Evolutionary conservation across 2,329 filamentous ascomycete species (phyloP), one percentile per base, ranked within the genome.

Genomic region (Fusarium continuum): DNA sequence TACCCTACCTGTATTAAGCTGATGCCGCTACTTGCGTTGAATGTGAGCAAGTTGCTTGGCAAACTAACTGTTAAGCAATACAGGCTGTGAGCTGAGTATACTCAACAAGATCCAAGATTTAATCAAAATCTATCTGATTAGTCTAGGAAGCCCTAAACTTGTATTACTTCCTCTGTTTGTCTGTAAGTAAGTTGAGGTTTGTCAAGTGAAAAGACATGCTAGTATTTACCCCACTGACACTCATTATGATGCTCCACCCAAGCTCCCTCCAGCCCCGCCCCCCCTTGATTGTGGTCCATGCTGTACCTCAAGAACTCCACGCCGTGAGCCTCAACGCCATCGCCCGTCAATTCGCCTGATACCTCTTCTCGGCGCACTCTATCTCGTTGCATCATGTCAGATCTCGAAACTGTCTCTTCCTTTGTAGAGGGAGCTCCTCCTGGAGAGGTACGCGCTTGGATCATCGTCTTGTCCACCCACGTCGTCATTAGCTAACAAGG

Each of bases 391-490:
- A 52, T 25, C 55, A 78, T 78, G 76, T 78, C 76, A 31, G 74
- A 78, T 25, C 64, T 78, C 43, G 76, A 78, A 58, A 77, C 70
- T 17, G 83, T 92, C 66, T 91, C 93, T 68, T 89, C 93, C 46
- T 99, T 98, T 77, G 89, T 99, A 67, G 89, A 96, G 81, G 92
- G 92, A 74, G 93, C 95, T 72, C 95, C 95, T 41, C 95, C 95
- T 19, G 95, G 95, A 82, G 95, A 99, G 90, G 94, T 97, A 86
- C 71, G 80, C 76, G 65, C 65, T 61, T 63, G 14, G n/a, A 17
- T 40, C 51, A 35, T 41, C 39, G 35, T 43, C 44, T 41, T 46
- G 50, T 61, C 50, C 52, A 51, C 57, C 50, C 52, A 51, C 57
- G 56, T 67, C 65, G 28, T 50, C 61, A 58, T 71, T 56, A 69